A percentile compares a stretch with the other conserved stretches of the same genome.
phyloP scores from a whole-genome alignment of 2,329 filamentous ascomycete genomes.

The Ascochyta fabae region DNA sequence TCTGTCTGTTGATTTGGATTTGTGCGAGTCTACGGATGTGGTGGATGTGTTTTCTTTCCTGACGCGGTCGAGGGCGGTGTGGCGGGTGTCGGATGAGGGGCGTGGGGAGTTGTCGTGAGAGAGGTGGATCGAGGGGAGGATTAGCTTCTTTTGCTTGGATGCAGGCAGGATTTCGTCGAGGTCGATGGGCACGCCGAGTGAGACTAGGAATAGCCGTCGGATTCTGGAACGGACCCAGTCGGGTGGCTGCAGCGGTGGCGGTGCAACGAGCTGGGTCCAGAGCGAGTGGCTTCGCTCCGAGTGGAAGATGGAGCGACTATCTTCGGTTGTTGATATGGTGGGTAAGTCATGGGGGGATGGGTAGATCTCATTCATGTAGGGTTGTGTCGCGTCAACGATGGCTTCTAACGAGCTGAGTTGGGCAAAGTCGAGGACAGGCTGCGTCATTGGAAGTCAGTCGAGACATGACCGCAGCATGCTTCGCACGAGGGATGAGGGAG shows the following conservation, averaged over 20 bases:
- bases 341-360: constrained; percentile 53
- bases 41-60: constrained; percentile 49
- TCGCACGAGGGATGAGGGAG: constrained; percentile 40
- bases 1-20: constrained; percentile 47
- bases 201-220: constrained; percentile 91
- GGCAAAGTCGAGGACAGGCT: constrained; percentile 74
- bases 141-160: constrained; percentile 96
- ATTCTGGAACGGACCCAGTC: constrained; percentile 98
- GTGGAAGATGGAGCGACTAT: constrained; percentile 59
- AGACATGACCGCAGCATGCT: constrained; percentile 31
- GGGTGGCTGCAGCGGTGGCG: constrained; percentile 90
- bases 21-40: constrained; percentile 48
- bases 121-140: constrained; percentile 77
- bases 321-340: constrained; percentile 49
- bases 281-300: constrained; percentile 87
- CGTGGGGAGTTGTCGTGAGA: constrained; percentile 47
- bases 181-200: constrained; percentile 92
- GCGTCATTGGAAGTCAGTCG: constrained; percentile 36
- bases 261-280: constrained; percentile 95
- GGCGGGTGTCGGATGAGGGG: constrained; percentile 48
- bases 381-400: constrained; percentile 65
- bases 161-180: constrained; percentile 96
- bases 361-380: constrained; percentile 69
- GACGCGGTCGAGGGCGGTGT: constrained; percentile 46
- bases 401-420: constrained; percentile 65